A percentile compares a stretch with the other conserved stretches of the same genome.
phyloP scores from a whole-genome alignment of 495 filamentous ascomycete species.

The Aspergillus bertholletiae region DNA sequence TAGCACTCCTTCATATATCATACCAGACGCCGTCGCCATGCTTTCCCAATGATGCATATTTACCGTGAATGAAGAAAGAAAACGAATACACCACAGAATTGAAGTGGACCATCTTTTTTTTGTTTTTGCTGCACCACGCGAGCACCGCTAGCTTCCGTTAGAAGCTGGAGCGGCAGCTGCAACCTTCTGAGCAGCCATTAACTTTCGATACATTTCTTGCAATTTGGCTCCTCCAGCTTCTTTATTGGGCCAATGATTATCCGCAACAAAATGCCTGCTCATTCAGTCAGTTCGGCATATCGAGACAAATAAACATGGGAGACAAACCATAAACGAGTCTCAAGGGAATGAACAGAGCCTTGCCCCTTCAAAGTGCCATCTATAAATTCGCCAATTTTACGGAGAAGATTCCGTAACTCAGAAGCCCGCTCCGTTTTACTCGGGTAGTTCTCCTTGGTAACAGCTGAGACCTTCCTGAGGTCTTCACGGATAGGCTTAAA shows the following conservation, averaged over 20 bases:
- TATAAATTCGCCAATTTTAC: constrained; percentile 50
- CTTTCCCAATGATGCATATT: constrained; percentile 32
- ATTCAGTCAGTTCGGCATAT: constrained; percentile 6
- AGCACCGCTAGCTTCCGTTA: constrained; percentile 22
- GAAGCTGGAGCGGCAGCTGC: constrained; percentile 16
- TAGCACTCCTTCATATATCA: constrained; percentile 17
- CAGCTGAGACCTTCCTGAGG: constrained; percentile 52
- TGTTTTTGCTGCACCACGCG: constrained; percentile 9
- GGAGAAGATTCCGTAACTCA: constrained; percentile 41
- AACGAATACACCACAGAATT: constrained; percentile 14
- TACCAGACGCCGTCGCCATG: constrained; percentile 32
- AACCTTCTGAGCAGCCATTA: constrained; percentile 31
- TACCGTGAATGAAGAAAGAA: constrained; percentile 14
- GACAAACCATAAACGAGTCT: constrained; percentile 47
- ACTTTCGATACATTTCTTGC: constrained; percentile 48
- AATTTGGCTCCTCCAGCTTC: constrained; percentile 42
- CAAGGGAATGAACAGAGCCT: constrained; percentile 33
- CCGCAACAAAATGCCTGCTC: constrained; percentile 44
- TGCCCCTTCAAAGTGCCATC: constrained; percentile 31
- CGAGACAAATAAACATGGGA: neutral
- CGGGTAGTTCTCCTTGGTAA: constrained; percentile 62
- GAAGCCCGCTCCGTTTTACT: constrained; percentile 54
- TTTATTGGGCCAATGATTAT: constrained; percentile 49
- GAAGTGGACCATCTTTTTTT: constrained; percentile 6
- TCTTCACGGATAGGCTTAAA: constrained; percentile 59